Conservation (phyloP, 805 yeast species). For the Wickerhamiella lipophila region DNA sequence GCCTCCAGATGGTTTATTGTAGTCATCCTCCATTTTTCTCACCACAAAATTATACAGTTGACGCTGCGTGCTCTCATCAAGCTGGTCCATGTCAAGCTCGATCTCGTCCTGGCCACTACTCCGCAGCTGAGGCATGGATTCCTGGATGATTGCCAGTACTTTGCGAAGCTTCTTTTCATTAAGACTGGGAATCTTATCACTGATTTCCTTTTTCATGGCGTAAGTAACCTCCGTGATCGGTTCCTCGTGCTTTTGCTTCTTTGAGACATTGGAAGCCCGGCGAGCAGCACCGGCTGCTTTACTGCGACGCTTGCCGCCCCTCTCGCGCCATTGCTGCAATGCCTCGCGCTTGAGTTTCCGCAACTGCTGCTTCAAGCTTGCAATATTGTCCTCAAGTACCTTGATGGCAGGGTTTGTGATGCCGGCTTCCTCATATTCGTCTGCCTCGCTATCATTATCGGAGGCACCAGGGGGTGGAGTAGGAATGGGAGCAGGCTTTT, state of each 20-base stretch:
- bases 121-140: constrained; percentile 50
- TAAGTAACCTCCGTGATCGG: constrained; percentile 47
- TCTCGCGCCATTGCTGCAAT: constrained; percentile 18
- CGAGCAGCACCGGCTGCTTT: constrained; percentile 4
- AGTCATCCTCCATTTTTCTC: constrained; percentile 15
- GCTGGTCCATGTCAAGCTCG: constrained; percentile 87
- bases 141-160: constrained; percentile 74
- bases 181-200: constrained; percentile 62
- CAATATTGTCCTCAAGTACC: constrained; percentile 74
- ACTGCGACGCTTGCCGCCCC: constrained; percentile 13
- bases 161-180: constrained; percentile 72
- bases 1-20: constrained; percentile 1
- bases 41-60: constrained; percentile 77
- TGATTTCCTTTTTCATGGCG: constrained; percentile 91
- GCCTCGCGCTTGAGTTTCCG: constrained; percentile 50
- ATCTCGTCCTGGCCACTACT: constrained; percentile 71
- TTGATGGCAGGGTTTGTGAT: constrained; percentile 83
- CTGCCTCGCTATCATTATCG: constrained; percentile 33
- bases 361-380: constrained; percentile 73
- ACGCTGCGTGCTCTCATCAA: constrained; percentile 70
- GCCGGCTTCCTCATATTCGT: constrained; percentile 37
- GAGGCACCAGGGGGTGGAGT: constrained; percentile 36
- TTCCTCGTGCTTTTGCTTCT: constrained; percentile 20
- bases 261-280: constrained; percentile 23
- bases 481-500: constrained; percentile 58